phyloP scores from a whole-genome alignment of 148 eudicot genomes.

The Fagopyrum homotropicum region DNA sequence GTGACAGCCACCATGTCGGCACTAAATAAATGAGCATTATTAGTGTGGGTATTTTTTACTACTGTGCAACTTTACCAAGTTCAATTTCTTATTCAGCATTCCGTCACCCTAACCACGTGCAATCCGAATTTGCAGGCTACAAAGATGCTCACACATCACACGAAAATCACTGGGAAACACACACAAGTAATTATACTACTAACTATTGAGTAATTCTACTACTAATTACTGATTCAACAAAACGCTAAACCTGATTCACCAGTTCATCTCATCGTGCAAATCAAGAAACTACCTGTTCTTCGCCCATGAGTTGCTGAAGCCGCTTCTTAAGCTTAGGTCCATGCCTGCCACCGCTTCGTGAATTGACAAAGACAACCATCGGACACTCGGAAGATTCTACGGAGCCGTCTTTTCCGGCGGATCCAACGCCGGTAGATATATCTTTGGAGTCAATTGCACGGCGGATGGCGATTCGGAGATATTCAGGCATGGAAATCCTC shows the following conservation, averaged over 20 bases:
- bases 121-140: slow-evolving; percentile 7
- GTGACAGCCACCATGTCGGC: neutral
- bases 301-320: slow-evolving; percentile 70
- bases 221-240: neutral
- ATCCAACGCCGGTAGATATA: slow-evolving; percentile 19
- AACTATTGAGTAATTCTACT: slow-evolving; percentile 12
- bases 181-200: slow-evolving; percentile 10
- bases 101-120: slow-evolving; percentile 2
- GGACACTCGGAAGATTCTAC: slow-evolving; percentile 41
- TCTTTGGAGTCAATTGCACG: slow-evolving; percentile 38
- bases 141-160: slow-evolving; percentile 4
- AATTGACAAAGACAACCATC: slow-evolving; percentile 70
- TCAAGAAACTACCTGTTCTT: slow-evolving; percentile 57
- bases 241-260: neutral
- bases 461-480: slow-evolving; percentile 38
- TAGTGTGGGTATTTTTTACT: neutral
- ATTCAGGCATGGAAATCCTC: slow-evolving; percentile 42
- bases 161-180: neutral
- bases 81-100: neutral
- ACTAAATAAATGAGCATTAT: neutral
- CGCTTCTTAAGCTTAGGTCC: slow-evolving; percentile 62
- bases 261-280: neutral
- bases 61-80: neutral
- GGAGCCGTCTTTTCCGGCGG: slow-evolving; percentile 23
- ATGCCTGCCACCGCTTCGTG: slow-evolving; percentile 81